Evolutionary conservation across 371 early-diverging fungal species (phyloP).

Genomic region (Syncephalastrum monosporum): DNA sequence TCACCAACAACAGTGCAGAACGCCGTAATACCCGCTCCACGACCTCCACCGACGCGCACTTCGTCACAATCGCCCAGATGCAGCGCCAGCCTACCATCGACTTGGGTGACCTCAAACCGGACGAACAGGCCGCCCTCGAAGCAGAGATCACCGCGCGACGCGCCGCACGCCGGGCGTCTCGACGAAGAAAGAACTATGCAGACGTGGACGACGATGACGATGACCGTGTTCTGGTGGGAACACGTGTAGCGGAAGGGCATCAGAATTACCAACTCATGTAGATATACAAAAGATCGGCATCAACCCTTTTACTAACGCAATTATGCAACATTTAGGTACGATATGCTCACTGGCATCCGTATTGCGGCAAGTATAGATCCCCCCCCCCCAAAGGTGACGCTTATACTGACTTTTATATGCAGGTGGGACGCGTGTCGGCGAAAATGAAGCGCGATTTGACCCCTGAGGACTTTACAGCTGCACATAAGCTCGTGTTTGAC

Average conservation of each 20-base stretch:
- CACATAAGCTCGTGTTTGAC: constrained; percentile 93
- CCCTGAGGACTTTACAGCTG: constrained; percentile 78
- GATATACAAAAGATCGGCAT: neutral
- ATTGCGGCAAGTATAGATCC: constrained; percentile 64
- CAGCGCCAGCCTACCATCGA: constrained; percentile 8
- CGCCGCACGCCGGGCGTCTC: constrained; percentile 36
- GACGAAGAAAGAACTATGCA: neutral
- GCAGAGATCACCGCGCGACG: constrained; percentile 40
- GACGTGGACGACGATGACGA: constrained; percentile 48
- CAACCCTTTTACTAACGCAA: neutral
- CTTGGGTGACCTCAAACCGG: constrained; percentile 34
- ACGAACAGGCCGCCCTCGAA: constrained; percentile 37
- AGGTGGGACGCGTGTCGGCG: constrained; percentile 74
- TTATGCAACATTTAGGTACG: constrained; percentile 43
- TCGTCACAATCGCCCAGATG: constrained; percentile 6
- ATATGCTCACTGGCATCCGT: constrained; percentile 96
- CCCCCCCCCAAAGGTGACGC: neutral
- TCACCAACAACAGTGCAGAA: too few relatives aligned
- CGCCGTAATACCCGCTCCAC: too few relatives aligned
- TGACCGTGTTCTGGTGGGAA: constrained; percentile 57
- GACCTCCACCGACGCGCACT: too few relatives aligned
- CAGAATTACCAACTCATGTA: constrained; percentile 85
- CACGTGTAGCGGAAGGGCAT: constrained; percentile 66
- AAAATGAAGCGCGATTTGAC: constrained; percentile 69
- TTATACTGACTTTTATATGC: neutral